phyloP scores from a whole-genome alignment of 2,329 filamentous ascomycete genomes.

The Nannizziopsis barbatae region DNA sequence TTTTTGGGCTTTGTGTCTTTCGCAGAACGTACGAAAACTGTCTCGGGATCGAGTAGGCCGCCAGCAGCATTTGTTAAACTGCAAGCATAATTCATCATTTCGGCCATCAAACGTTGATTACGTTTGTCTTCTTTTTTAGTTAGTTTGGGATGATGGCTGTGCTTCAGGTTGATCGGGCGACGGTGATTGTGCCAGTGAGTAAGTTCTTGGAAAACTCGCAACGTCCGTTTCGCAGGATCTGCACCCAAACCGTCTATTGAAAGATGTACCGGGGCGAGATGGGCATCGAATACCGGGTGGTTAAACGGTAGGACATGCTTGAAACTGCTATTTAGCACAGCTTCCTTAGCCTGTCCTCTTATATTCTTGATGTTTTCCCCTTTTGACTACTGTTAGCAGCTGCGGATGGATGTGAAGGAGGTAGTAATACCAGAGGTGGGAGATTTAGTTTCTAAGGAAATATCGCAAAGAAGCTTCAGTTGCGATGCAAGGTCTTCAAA shows the following conservation, averaged over 20 bases:
- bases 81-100: conserved; percentile 57
- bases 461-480: not conserved
- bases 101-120: conserved; percentile 56
- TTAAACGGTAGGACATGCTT: conserved; percentile 18
- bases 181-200: conserved; percentile 29
- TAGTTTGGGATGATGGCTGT: conserved; percentile 7
- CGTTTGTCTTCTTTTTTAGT: conserved; percentile 30
- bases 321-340: not conserved
- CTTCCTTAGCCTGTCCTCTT: not conserved
- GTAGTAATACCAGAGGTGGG: not conserved
- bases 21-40: conserved; percentile 40
- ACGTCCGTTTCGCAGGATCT: conserved; percentile 10
- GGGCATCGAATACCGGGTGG: conserved; percentile 22
- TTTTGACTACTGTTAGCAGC: too few relatives aligned
- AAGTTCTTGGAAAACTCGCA: conserved; percentile 23
- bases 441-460: not conserved
- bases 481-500: conserved; percentile 14
- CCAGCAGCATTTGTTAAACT: conserved; percentile 56
- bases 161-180: conserved; percentile 17
- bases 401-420: too few relatives aligned
- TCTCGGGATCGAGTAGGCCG: conserved; percentile 53
- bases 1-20: conserved; percentile 13
- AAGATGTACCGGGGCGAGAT: conserved; percentile 21
- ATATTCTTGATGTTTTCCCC: not conserved
- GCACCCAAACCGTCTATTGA: conserved; percentile 12